Percentiles rank a stretch among this genome's conserved stretches.
Conservation (phyloP, 2,329 filamentous ascomycete species). For the Colletotrichum sp. region DNA sequence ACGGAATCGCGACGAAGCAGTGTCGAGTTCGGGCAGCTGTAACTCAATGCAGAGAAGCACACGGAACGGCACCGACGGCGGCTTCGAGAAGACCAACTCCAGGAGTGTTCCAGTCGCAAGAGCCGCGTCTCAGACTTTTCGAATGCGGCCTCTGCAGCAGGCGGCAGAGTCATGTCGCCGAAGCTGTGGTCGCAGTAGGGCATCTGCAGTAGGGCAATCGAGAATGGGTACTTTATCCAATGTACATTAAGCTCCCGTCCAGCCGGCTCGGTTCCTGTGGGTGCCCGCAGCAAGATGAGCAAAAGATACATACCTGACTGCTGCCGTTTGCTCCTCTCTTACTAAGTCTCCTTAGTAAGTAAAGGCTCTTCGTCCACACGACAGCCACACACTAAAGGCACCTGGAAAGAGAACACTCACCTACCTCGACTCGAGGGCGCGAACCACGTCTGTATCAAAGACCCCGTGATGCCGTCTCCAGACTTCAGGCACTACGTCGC, state of each 20-base stretch:
- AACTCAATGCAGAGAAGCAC: neutral
- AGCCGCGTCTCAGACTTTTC: neutral
- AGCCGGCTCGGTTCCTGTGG: conserved; percentile 7
- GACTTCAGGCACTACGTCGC: neutral
- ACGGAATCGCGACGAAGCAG: neutral
- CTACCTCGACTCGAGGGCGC: neutral
- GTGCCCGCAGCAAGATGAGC: neutral
- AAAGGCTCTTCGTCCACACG: neutral
- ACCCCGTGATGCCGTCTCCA: neutral
- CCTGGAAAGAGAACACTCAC: neutral
- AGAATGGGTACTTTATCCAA: neutral
- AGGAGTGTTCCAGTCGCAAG: neutral
- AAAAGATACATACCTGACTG: neutral
- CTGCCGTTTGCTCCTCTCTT: neutral
- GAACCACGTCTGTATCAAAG: neutral
- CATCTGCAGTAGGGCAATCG: neutral
- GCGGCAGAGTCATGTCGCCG: conserved; percentile 2
- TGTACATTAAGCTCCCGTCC: neutral
- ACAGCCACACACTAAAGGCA: neutral
- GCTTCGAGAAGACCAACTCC: neutral
- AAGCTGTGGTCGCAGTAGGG: neutral
- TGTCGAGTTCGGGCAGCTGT: neutral
- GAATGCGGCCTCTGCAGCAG: neutral
- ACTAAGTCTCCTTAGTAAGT: neutral
- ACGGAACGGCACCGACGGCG: neutral